phyloP scores from a whole-genome alignment of 2,329 filamentous ascomycete species.

The Sporothrix variecibatus region DNA sequence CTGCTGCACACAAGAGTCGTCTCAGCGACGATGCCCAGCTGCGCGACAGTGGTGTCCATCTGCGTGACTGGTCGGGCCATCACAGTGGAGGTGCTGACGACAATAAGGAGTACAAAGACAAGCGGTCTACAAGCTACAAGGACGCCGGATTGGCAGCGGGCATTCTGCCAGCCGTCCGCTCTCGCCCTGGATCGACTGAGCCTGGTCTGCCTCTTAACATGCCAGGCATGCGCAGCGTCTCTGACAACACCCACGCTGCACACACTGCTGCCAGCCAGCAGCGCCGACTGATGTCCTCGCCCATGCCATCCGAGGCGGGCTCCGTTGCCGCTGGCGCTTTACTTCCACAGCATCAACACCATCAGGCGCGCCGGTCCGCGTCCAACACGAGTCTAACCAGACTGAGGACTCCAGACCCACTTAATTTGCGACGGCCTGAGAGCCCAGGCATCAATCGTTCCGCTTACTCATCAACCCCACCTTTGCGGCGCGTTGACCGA shows the following conservation, averaged over 20 bases:
- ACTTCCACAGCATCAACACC: constrained; percentile 33
- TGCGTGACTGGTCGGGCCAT: constrained; percentile 46
- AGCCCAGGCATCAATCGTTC: constrained; percentile 59
- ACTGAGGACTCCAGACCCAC: constrained; percentile 55
- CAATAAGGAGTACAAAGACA: constrained; percentile 9
- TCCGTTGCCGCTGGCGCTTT: background rate
- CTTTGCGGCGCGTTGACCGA: constrained; percentile 68
- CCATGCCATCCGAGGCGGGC: constrained; percentile 5
- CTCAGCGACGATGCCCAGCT: constrained; percentile 36
- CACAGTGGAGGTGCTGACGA: background rate
- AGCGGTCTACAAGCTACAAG: constrained; percentile 31
- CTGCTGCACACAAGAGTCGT: constrained; percentile 7
- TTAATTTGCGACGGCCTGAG: constrained; percentile 61
- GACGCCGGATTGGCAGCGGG: constrained; percentile 33
- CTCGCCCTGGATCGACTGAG: background rate
- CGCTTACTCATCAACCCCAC: constrained; percentile 57
- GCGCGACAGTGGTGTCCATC: constrained; percentile 60
- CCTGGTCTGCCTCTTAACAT: background rate
- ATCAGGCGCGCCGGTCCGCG: constrained; percentile 41
- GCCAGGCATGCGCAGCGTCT: constrained; percentile 22
- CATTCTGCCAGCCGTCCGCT: constrained; percentile 16
- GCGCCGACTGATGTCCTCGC: constrained; percentile 23
- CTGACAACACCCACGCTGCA: constrained; percentile 28
- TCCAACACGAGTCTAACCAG: constrained; percentile 59
- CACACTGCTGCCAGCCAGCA: constrained; percentile 18